Conservation (phyloP, 768 basidiomycete genomes). For the Solioccasus polychromus region DNA sequence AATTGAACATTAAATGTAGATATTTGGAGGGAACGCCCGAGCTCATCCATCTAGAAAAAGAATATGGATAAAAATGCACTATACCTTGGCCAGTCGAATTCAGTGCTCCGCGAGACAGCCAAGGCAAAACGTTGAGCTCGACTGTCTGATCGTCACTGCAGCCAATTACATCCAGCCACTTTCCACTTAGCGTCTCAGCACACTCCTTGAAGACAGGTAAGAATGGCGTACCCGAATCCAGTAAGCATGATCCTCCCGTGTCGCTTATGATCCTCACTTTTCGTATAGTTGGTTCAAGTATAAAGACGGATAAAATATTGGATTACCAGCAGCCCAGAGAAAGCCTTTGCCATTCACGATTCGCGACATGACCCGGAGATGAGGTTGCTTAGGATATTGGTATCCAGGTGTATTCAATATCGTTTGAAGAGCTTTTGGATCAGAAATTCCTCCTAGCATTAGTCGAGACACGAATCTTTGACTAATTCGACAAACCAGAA, state of each 20-base stretch:
- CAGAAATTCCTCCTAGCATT: conserved; percentile 43
- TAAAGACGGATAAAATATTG: neutral
- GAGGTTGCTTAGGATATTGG: conserved; percentile 37
- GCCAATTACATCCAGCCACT: no score
- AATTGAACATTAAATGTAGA: no score
- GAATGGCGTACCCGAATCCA: conserved; percentile 55
- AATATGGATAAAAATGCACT: no score
- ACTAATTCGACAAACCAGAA: neutral
- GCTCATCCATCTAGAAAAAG: no score
- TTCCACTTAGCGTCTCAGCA: conserved; percentile 16
- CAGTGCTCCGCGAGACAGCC: no score
- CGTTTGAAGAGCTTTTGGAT: conserved; percentile 41
- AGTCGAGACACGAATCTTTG: conserved; percentile 8
- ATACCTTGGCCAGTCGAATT: no score
- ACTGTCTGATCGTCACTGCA: no score
- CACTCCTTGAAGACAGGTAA: conserved; percentile 46
- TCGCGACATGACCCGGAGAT: conserved; percentile 13
- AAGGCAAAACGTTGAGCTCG: no score
- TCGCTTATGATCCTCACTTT: conserved; percentile 44
- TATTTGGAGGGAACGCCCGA: no score
- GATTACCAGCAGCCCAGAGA: conserved; percentile 38
- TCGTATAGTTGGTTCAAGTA: conserved; percentile 11
- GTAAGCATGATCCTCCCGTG: conserved; percentile 53
- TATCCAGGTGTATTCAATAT: conserved; percentile 42
- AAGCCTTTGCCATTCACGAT: conserved; percentile 32